Evolutionary conservation across 768 basidiomycete species (phyloP).

Genomic region (Boletus barrowsii): DNA sequence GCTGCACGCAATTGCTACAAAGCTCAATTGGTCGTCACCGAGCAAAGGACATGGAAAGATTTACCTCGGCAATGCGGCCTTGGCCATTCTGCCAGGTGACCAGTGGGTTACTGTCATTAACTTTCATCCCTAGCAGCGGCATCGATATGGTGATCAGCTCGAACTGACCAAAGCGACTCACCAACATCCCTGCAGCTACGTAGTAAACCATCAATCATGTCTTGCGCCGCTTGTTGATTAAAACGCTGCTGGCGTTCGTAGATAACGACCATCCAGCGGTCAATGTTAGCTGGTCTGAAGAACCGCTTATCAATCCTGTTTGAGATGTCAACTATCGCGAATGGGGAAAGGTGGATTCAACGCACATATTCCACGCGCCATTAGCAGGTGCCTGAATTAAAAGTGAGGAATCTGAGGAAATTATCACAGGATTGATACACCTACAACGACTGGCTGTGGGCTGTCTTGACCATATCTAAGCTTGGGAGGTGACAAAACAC

Average conservation of each 20-base stretch:
- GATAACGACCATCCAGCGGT: constrained; percentile 60
- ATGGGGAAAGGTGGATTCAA: constrained; percentile 1
- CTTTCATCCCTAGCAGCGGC: constrained; percentile 50
- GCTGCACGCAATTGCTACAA: constrained; percentile 47
- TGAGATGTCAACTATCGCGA: constrained; percentile 3
- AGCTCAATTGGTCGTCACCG: not conserved
- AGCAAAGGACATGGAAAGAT: constrained; percentile 1
- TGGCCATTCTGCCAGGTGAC: constrained; percentile 59
- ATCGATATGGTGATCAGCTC: not conserved
- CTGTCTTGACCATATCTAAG: constrained; percentile 63
- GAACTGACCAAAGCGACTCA: constrained; percentile 32
- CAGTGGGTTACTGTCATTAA: constrained; percentile 43
- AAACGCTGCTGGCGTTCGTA: constrained; percentile 66
- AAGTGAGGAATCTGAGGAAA: constrained; percentile 4
- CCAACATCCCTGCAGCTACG: constrained; percentile 54
- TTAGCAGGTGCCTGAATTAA: constrained; percentile 51
- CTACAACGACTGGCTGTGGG: constrained; percentile 55
- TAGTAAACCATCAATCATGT: constrained; percentile 55
- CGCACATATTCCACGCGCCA: constrained; percentile 78
- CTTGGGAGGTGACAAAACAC: constrained; percentile 61
- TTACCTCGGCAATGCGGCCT: constrained; percentile 47
- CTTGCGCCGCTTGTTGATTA: constrained; percentile 40
- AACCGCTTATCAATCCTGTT: constrained; percentile 70
- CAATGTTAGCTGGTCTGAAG: constrained; percentile 51
- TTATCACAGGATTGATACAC: constrained; percentile 17